These are phyloP conservation scores for Eucalyptus polybractea DNA, from an alignment of 345 rosid genomes.

Conservation along the genomic window DNA sequence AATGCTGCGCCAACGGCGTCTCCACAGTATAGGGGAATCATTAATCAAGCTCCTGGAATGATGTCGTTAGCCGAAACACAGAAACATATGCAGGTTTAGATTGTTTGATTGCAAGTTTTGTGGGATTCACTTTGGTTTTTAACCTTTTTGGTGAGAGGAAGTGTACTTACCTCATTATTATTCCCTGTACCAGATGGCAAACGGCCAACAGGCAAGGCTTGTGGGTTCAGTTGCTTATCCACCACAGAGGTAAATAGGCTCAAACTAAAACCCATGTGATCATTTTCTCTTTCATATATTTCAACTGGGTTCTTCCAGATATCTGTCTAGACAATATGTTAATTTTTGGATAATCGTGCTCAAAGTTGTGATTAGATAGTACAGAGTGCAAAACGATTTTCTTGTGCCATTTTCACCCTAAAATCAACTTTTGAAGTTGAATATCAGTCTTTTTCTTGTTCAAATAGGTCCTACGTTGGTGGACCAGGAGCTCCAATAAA, in stretches of 20 bases:
- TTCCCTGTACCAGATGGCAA: conserved; percentile 20
- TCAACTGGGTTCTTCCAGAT: neutral
- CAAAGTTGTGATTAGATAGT: neutral
- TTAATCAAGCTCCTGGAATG: conserved; percentile 23
- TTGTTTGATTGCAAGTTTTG: neutral
- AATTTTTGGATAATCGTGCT: neutral
- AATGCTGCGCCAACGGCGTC: conserved; percentile 1
- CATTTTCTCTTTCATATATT: neutral
- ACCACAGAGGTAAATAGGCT: conserved; percentile 13
- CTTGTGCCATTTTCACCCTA: neutral
- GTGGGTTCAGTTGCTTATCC: conserved; percentile 15
- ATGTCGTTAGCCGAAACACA: neutral
- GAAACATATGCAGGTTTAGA: conserved; percentile 16
- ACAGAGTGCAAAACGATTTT: neutral
- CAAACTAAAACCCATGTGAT: neutral
- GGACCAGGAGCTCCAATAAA: conserved; percentile 8
- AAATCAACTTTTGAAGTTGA: neutral
- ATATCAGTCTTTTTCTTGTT: neutral
- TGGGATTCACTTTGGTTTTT: neutral
- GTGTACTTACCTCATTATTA: neutral
- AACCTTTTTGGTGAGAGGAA: neutral
- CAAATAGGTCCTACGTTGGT: conserved; percentile 12
- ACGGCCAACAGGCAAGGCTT: conserved; percentile 4
- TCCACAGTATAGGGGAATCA: conserved; percentile 2
- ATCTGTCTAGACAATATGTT: neutral